Evolutionary conservation across 257 asterid genomes (phyloP).

Genomic region (Gynochthodes officinalis): DNA sequence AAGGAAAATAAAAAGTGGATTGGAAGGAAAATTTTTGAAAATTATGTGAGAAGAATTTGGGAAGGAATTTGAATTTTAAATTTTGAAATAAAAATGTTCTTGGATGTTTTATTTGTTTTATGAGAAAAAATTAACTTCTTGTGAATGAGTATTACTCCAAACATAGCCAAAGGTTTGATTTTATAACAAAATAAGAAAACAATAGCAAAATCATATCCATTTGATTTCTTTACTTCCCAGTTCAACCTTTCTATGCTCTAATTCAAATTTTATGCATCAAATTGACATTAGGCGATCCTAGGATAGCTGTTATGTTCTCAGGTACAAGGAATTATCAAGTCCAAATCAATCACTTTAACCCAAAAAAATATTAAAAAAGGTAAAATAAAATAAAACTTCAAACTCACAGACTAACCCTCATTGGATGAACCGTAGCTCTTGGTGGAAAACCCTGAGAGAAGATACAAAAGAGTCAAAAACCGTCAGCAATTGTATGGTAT

Average conservation of each 20-base stretch:
- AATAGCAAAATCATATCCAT: neutral
- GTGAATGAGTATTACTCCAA: too few relatives aligned
- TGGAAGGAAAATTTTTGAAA: too few relatives aligned
- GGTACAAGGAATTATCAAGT: neutral
- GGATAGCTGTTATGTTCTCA: neutral
- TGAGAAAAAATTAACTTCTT: too few relatives aligned
- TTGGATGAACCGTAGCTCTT: conserved; percentile 97
- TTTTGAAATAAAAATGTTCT: too few relatives aligned
- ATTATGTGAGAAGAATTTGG: too few relatives aligned
- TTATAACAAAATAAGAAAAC: neutral
- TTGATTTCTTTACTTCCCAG: neutral
- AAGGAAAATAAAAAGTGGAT: too few relatives aligned
- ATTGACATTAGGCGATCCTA: neutral
- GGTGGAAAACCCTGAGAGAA: conserved; percentile 90
- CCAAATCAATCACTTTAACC: neutral
- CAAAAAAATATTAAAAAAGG: neutral
- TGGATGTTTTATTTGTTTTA: too few relatives aligned
- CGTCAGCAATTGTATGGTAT: conserved; percentile 3
- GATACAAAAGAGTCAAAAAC: conserved; percentile 18
- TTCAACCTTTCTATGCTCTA: too few relatives aligned
- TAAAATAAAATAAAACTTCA: too few relatives aligned
- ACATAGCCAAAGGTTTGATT: neutral
- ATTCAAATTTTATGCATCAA: too few relatives aligned
- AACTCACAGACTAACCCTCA: conserved; percentile 72
- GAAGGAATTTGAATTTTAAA: too few relatives aligned